Evolutionary conservation across 495 filamentous ascomycete species (phyloP).

Genomic region (Aeminium ludgeri): DNA sequence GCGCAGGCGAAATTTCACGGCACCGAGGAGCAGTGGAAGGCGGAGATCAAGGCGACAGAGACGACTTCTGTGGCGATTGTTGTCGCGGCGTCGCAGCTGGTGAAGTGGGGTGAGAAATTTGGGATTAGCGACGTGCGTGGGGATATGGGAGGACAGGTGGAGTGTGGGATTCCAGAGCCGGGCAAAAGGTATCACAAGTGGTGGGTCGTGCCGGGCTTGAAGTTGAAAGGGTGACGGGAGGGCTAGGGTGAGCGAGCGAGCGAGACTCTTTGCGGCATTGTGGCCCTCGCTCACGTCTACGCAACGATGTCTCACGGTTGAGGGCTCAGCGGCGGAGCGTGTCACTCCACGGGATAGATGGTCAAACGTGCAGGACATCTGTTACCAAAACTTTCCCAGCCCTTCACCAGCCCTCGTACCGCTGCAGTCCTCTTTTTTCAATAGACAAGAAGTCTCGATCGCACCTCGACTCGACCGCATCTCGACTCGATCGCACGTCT

Average conservation of each 20-base stretch:
- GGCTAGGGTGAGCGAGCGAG: neutral
- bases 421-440: no score
- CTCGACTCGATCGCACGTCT: no score
- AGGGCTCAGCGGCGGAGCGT: no score
- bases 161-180: constrained; percentile 17
- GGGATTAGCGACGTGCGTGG: neutral
- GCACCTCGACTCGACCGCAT: no score
- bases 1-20: constrained; percentile 15
- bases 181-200: constrained; percentile 43
- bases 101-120: constrained; percentile 15
- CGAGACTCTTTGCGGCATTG: no score
- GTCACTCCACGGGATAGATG: no score
- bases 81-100: constrained; percentile 22
- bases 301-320: no score
- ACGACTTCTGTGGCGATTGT: constrained; percentile 27
- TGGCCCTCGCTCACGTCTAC: no score
- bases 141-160: constrained; percentile 12
- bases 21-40: constrained; percentile 19
- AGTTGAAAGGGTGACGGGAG: constrained; percentile 2
- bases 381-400: no score
- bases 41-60: constrained; percentile 14
- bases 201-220: constrained; percentile 61
- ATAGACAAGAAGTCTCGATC: no score
- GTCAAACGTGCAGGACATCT: no score
- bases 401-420: no score